Evolutionary conservation across 2,329 filamentous ascomycete species (phyloP), one percentile per base, ranked within the genome.

Genomic region (Coniochaeta sp.): DNA sequence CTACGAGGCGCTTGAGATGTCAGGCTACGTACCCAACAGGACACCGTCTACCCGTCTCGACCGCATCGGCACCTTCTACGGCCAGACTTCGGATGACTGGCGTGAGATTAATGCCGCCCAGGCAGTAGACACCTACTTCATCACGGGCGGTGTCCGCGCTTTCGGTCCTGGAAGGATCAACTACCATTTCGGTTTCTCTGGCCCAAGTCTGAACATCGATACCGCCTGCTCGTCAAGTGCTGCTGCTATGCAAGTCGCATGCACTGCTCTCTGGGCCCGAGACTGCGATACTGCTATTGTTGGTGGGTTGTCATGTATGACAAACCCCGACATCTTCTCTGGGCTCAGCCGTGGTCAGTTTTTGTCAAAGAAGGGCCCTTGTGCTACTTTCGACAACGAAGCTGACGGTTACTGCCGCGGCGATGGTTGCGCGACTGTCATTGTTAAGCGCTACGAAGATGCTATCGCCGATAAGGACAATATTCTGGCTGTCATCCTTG

Each of bases 391-490:
- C 69, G 90, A 93, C 71, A 87, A 91, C 64, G 84, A 81, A 40
- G 90, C 90, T 2, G 89, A 93, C 73, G 90, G 90, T 1, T 93
- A 95, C 74, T 93, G 90, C 74, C 86, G 90, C 70, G 89, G 86
- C 59, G 90, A 95, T 44, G 87, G 84, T 19, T 88, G 89, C 62
- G 90, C 86, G 1, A 87, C 88, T 0, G 81, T 95, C 56, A 80
- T 95, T 24, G 76, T 95, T 55, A 96, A 96, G 79, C 82, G 90
- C 36, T 83, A 93, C 1, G 87, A 91, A 59, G 90, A 93, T 72
- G 91, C 91, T 1, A 72, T 89, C 58, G 83, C 84, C 0, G 90
- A 95, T 67, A 87, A 89, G 62, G 91, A 95, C 84, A 87, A 70
- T 80, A 87, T 83, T 44, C 80, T 93, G n/a, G 90, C 86, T 17